Evolutionary conservation across 495 filamentous ascomycete species (phyloP).

Genomic region (Margaritispora aquatica): DNA sequence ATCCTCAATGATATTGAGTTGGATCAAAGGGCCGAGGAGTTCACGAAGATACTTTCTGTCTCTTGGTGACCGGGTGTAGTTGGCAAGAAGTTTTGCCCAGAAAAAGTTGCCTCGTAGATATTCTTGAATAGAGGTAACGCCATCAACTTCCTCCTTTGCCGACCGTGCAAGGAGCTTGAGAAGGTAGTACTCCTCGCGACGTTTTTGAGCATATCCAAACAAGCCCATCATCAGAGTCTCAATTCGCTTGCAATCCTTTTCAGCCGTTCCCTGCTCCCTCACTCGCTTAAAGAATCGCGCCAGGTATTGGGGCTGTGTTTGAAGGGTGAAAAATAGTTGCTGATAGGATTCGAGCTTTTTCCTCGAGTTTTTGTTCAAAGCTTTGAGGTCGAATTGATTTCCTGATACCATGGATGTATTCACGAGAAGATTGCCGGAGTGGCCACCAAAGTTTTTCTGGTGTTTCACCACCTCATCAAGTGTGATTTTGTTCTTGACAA

Average conservation of each 20-base stretch:
- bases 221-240: slow-evolving; percentile 94
- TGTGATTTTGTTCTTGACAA: slow-evolving; percentile 99
- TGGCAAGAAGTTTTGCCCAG: slow-evolving; percentile 79
- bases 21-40: slow-evolving; percentile 73
- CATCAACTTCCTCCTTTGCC: slow-evolving; percentile 80
- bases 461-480: slow-evolving; percentile 96
- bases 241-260: slow-evolving; percentile 88
- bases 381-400: slow-evolving; percentile 94
- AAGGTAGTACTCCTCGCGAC: slow-evolving; percentile 94
- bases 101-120: slow-evolving; percentile 88
- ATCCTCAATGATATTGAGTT: slow-evolving; percentile 86
- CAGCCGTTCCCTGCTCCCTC: slow-evolving; percentile 76
- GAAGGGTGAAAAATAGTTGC: slow-evolving; percentile 94
- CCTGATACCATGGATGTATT: slow-evolving; percentile 82
- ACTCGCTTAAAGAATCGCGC: slow-evolving; percentile 79
- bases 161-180: slow-evolving; percentile 81
- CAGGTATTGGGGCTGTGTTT: slow-evolving; percentile 94
- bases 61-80: slow-evolving; percentile 85
- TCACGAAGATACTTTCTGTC: slow-evolving; percentile 90
- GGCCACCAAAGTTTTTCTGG: slow-evolving; percentile 92
- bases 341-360: slow-evolving; percentile 96
- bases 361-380: slow-evolving; percentile 90
- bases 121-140: slow-evolving; percentile 66
- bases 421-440: slow-evolving; percentile 76
- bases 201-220: slow-evolving; percentile 95